These are phyloP conservation scores for Cephaloascus albidus DNA, from an alignment of 805 yeast species.

Conservation along the genomic window DNA sequence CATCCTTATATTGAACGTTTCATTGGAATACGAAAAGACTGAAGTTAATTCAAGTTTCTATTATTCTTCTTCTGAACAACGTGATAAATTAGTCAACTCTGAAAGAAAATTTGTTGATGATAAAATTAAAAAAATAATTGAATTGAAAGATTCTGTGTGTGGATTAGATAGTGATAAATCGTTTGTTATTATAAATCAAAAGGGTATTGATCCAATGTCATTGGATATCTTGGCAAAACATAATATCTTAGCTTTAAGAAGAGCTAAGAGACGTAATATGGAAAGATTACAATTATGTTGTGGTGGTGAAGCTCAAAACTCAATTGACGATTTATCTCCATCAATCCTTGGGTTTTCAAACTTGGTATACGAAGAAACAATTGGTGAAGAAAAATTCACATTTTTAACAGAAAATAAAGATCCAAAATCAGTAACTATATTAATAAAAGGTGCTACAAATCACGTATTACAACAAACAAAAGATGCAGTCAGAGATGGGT, in stretches of 20 bases:
- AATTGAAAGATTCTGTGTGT: slow-evolving; percentile 87
- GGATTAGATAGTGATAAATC: slow-evolving; percentile 62
- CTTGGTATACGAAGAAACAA: slow-evolving; percentile 79
- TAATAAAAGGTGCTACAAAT: slow-evolving; percentile 88
- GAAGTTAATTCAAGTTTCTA: slow-evolving; percentile 95
- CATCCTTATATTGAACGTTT: slow-evolving; percentile 83
- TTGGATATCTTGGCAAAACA: slow-evolving; percentile 89
- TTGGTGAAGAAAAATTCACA: slow-evolving; percentile 97
- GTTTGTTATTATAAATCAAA: slow-evolving; percentile 93
- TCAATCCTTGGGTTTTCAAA: slow-evolving; percentile 83
- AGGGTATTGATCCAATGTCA: slow-evolving; percentile 98
- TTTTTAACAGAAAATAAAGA: slow-evolving; percentile 84
- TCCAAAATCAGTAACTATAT: slow-evolving; percentile 85
- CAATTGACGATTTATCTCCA: slow-evolving; percentile 86
- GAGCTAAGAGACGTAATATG: slow-evolving; percentile 99
- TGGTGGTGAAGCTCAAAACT: slow-evolving; percentile 97
- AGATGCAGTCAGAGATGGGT: slow-evolving; percentile 96
- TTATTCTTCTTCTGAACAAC: slow-evolving; percentile 91
- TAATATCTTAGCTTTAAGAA: slow-evolving; percentile 86
- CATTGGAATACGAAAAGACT: slow-evolving; percentile 93
- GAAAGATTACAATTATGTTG: slow-evolving; percentile 93
- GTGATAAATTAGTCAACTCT: slow-evolving; percentile 87
- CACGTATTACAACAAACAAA: slow-evolving; percentile 86
- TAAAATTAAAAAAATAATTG: slow-evolving; percentile 83
- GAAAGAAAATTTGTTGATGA: slow-evolving; percentile 94